A percentile compares a stretch with the other conserved stretches of the same genome.
Evolutionary conservation across 352 stramenopile species (phyloP).

Genomic region (Pythium aphanidermatum): DNA sequence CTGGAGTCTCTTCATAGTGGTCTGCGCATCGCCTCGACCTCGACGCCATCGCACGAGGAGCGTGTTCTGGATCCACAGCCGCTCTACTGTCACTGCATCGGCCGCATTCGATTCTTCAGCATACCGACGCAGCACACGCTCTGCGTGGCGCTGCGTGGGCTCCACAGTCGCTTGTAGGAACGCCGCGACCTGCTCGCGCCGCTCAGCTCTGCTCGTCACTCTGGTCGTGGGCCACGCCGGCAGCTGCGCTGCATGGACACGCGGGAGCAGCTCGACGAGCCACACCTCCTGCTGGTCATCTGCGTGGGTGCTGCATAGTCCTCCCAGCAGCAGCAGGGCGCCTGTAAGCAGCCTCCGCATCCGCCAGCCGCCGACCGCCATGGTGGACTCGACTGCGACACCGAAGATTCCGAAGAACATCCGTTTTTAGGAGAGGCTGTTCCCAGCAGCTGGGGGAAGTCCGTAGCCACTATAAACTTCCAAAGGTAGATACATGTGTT

Average conservation of each 20-base stretch:
- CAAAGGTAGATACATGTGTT: too few relatives aligned
- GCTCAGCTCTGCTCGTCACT: conserved; percentile 1
- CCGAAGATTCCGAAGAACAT: neutral
- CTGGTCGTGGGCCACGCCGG: neutral
- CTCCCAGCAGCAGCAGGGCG: too few relatives aligned
- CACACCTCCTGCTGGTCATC: too few relatives aligned
- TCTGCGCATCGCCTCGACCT: conserved; percentile 18
- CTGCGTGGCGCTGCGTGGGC: neutral
- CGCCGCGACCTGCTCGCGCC: conserved; percentile 16
- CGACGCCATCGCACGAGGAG: conserved; percentile 25
- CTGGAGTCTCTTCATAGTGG: conserved; percentile 14
- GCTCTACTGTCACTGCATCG: conserved; percentile 11
- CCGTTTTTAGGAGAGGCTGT: conserved; percentile 1
- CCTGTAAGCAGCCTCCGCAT: too few relatives aligned
- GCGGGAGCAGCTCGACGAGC: conserved; percentile 41
- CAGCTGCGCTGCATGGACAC: conserved; percentile 9
- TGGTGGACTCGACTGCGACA: too few relatives aligned
- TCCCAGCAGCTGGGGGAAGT: too few relatives aligned
- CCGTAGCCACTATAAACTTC: too few relatives aligned
- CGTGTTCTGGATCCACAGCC: conserved; percentile 61
- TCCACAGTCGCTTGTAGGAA: neutral
- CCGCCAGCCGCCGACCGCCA: too few relatives aligned
- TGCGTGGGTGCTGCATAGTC: too few relatives aligned
- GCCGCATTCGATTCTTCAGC: neutral
- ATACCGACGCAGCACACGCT: conserved; percentile 8